Percentiles rank a stretch among this genome's conserved stretches.
Evolutionary conservation across 139 green algal genomes (phyloP).

Genomic region (Ettlia oleoabundans): DNA sequence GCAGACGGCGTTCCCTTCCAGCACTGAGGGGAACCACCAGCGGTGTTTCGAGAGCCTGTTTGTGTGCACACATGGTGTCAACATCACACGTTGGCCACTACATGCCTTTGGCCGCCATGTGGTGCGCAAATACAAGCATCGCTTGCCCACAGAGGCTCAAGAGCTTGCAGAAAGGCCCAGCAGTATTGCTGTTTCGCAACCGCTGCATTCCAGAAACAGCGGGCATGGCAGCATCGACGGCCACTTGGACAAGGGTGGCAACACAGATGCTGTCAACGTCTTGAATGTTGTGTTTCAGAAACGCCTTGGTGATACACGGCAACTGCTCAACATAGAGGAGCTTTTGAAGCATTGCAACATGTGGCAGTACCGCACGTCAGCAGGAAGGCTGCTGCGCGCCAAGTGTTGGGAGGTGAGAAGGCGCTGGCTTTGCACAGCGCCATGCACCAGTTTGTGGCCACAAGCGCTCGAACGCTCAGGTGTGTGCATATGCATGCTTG

Average conservation of each 20-base stretch:
- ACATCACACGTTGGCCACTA: conserved; percentile 23
- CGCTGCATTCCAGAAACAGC: too few relatives aligned
- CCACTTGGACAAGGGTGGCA: neutral
- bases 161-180: too few relatives aligned
- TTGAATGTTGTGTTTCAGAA: conserved; percentile 14
- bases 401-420: conserved; percentile 17
- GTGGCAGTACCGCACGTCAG: neutral
- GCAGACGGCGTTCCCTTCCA: neutral
- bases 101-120: conserved; percentile 11
- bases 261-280: neutral
- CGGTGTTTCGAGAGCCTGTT: conserved; percentile 25
- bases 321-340: conserved; percentile 1
- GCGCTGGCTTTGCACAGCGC: too few relatives aligned
- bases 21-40: conserved; percentile 10
- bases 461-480: too few relatives aligned
- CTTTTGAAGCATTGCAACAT: conserved; percentile 4
- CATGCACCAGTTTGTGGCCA: too few relatives aligned
- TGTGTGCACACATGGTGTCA: conserved; percentile 17
- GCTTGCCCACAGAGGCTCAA: neutral
- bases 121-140: neutral
- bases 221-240: too few relatives aligned
- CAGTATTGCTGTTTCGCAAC: too few relatives aligned
- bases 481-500: neutral
- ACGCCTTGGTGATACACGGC: conserved; percentile 5
- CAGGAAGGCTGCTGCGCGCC: neutral